Conservation (phyloP, 2,329 filamentous ascomycete species). For the Pestalotiopsis sp. region DNA sequence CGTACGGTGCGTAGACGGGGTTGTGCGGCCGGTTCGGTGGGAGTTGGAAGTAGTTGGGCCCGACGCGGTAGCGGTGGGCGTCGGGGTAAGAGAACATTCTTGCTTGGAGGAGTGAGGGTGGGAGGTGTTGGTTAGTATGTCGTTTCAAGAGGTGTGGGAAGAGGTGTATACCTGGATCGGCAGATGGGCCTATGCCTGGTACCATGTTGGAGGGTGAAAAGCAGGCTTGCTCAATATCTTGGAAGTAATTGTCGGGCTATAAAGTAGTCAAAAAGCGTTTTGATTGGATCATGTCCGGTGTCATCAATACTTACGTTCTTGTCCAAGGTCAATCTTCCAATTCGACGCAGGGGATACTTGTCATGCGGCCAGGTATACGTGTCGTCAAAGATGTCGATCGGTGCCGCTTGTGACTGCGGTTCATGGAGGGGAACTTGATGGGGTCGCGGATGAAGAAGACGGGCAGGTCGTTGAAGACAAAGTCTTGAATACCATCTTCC, state of each 20-base stretch:
- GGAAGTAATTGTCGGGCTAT: conserved; percentile 64
- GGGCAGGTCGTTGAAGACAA: conserved; percentile 74
- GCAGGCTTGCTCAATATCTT: conserved; percentile 45
- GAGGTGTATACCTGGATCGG: not conserved
- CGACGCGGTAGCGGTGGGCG: conserved; percentile 1
- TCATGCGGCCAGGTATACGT: conserved; percentile 71
- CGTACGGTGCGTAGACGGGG: conserved; percentile 5
- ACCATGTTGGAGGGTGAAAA: conserved; percentile 9
- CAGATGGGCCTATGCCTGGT: not conserved
- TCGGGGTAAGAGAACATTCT: conserved; percentile 6
- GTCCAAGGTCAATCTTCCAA: conserved; percentile 67
- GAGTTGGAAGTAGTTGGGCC: conserved; percentile 2
- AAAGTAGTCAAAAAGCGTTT: not conserved
- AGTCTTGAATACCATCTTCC: conserved; percentile 74
- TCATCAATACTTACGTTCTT: conserved; percentile 44
- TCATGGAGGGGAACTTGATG: conserved; percentile 73
- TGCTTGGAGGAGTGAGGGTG: not conserved
- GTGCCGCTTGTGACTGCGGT: conserved; percentile 58
- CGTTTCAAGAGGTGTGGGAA: not conserved
- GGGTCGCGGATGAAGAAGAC: conserved; percentile 78
- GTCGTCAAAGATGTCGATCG: conserved; percentile 67
- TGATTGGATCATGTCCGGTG: not conserved
- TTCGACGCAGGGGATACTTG: conserved; percentile 62
- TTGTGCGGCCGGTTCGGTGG: not conserved
- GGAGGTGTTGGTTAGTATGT: not conserved